These are phyloP conservation scores for Trichoderma lentiforme DNA, from an alignment of 2,329 filamentous ascomycete genomes.

Conservation along the genomic window DNA sequence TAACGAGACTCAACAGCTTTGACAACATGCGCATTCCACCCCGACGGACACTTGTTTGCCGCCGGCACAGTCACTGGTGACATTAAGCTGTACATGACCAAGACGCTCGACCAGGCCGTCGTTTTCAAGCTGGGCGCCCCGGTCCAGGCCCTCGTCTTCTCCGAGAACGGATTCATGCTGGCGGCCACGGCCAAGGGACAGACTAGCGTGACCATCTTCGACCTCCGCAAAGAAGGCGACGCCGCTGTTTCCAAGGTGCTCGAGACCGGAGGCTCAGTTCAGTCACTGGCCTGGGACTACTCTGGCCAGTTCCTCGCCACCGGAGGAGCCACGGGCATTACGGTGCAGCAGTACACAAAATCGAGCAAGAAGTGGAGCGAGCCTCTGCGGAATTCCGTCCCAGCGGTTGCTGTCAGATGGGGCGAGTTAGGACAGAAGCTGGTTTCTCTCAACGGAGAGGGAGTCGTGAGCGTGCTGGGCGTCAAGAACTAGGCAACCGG, in stretches of 20 bases:
- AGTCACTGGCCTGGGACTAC: constrained; percentile 85
- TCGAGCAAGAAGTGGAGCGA: constrained; percentile 84
- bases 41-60: constrained; percentile 91
- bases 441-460: constrained; percentile 70
- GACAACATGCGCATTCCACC: constrained; percentile 81
- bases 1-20: constrained; percentile 52
- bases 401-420: constrained; percentile 74
- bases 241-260: constrained; percentile 78
- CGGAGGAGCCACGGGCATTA: constrained; percentile 73
- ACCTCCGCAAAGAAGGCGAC: constrained; percentile 86
- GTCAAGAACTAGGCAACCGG: constrained; percentile 4
- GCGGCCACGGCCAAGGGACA: constrained; percentile 77
- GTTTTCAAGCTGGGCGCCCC: constrained; percentile 68
- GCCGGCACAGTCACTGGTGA: constrained; percentile 76
- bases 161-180: constrained; percentile 96
- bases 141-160: constrained; percentile 77
- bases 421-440: constrained; percentile 70
- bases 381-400: constrained; percentile 71
- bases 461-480: constrained; percentile 69
- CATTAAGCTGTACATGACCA: constrained; percentile 86
- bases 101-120: constrained; percentile 71
- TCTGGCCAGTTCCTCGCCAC: constrained; percentile 89
- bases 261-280: constrained; percentile 75
- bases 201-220: constrained; percentile 80
- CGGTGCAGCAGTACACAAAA: constrained; percentile 89